A percentile compares a stretch with the other conserved stretches of the same genome.
phyloP scores from a whole-genome alignment of 164 flowering plant species.

The Akebia trifoliata region DNA sequence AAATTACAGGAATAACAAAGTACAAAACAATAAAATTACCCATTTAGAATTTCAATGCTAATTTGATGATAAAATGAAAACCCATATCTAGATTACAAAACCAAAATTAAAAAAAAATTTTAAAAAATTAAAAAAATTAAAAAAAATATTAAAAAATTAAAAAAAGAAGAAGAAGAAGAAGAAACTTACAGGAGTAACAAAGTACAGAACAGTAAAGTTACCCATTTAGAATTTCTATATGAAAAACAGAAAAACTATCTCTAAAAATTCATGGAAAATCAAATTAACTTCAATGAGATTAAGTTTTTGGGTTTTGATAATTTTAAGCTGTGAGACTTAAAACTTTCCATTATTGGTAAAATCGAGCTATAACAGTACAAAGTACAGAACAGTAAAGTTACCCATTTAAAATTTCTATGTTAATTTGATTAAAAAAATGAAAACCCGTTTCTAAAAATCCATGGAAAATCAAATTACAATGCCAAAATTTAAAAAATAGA shows the following conservation, averaged over 20 bases:
- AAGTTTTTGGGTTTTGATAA: background rate
- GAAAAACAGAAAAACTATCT: background rate
- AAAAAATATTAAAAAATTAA: no score
- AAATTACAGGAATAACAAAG: no score
- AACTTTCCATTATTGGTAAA: background rate
- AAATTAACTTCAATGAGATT: constrained; percentile 1
- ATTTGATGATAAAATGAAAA: background rate
- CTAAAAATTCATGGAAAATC: background rate
- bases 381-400: background rate
- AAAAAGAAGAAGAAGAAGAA: no score
- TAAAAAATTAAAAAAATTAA: no score
- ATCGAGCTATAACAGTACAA: background rate
- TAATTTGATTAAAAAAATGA: background rate
- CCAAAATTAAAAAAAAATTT: no score
- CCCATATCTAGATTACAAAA: no score
- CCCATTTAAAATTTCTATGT: background rate
- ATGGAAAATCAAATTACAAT: background rate
- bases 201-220: background rate
- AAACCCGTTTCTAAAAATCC: constrained; percentile 2
- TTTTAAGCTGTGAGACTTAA: background rate
- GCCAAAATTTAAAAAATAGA: background rate
- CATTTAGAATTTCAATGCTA: background rate
- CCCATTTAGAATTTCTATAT: background rate
- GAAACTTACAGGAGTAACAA: no score
- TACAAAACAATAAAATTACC: background rate